A percentile compares a stretch with the other conserved stretches of the same genome.
These are phyloP conservation scores for Verbascum thapsus DNA, from an alignment of 257 asterid genomes.

Conservation along the genomic window DNA sequence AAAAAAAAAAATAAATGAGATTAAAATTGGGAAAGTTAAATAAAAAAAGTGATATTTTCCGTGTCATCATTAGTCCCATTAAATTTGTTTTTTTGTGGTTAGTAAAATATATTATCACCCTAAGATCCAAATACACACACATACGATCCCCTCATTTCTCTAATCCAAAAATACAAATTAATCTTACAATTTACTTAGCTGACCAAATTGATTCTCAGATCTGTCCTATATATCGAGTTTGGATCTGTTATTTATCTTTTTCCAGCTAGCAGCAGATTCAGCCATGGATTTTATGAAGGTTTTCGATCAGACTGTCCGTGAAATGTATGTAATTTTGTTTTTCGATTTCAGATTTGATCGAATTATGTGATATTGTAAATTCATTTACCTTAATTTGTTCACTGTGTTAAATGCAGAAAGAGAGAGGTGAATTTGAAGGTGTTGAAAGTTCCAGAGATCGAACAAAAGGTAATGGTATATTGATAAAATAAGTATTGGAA, in stretches of 20 bases:
- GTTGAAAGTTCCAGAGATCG: slow-evolving; percentile 93
- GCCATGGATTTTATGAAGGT: slow-evolving; percentile 95
- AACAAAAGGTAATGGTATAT: slow-evolving; percentile 81
- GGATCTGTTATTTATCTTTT: slow-evolving; percentile 23
- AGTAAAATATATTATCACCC: too few species aligned
- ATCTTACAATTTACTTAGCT: slow-evolving; percentile 10
- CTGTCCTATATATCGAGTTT: slow-evolving; percentile 26
- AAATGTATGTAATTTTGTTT: slow-evolving; percentile 57
- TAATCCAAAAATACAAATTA: background rate
- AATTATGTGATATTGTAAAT: slow-evolving; percentile 9
- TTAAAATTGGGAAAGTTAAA: too few species aligned
- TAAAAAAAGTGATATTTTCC: too few species aligned
- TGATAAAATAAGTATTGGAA: background rate
- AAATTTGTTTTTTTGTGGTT: too few species aligned
- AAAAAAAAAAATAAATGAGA: too few species aligned
- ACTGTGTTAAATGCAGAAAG: slow-evolving; percentile 57
- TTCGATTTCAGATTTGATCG: slow-evolving; percentile 18
- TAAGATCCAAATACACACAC: too few species aligned
- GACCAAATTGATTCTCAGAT: slow-evolving; percentile 31
- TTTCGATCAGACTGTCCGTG: slow-evolving; percentile 96
- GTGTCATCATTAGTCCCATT: too few species aligned
- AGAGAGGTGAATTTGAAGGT: slow-evolving; percentile 98
- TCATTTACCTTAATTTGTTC: background rate
- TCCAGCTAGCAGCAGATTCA: slow-evolving; percentile 53
- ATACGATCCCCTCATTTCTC: too few species aligned